phyloP scores from a whole-genome alignment of 2,329 filamentous ascomycete species.

The Fusarium camptoceras region DNA sequence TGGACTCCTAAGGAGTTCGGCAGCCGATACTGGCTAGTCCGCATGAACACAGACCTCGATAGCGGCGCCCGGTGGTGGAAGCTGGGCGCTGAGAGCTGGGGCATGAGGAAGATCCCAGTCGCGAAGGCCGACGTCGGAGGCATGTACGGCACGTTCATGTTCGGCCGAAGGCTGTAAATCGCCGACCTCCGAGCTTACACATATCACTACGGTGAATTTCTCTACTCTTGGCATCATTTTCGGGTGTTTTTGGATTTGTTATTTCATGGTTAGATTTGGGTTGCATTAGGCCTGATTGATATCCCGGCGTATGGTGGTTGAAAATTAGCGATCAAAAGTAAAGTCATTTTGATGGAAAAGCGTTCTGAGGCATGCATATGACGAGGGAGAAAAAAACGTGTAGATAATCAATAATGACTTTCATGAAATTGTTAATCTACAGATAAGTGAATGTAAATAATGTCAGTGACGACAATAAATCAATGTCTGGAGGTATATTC shows the following conservation, averaged over 20 bases:
- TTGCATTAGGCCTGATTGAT: slow-evolving; percentile 45
- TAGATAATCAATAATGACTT: slow-evolving; percentile 43
- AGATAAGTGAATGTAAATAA: not conserved
- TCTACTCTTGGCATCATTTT: slow-evolving; percentile 42
- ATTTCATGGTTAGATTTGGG: slow-evolving; percentile 22
- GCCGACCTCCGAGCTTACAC: slow-evolving; percentile 50
- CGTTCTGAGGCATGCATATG: slow-evolving; percentile 41
- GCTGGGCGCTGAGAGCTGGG: slow-evolving; percentile 86
- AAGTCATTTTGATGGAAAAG: slow-evolving; percentile 46
- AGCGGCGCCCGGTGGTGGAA: slow-evolving; percentile 77
- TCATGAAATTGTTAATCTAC: slow-evolving; percentile 14
- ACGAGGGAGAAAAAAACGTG: slow-evolving; percentile 38
- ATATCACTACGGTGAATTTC: slow-evolving; percentile 34
- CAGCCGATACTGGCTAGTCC: slow-evolving; percentile 74
- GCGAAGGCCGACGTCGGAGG: slow-evolving; percentile 91
- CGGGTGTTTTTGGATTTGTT: slow-evolving; percentile 21
- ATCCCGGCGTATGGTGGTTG: slow-evolving; percentile 44
- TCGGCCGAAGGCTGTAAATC: slow-evolving; percentile 67
- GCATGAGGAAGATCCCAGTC: slow-evolving; percentile 92
- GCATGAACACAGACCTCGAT: slow-evolving; percentile 57
- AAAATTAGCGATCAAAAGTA: slow-evolving; percentile 46
- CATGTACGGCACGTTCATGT: slow-evolving; percentile 84
- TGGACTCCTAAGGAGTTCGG: slow-evolving; percentile 80
- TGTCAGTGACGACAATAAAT: not conserved
- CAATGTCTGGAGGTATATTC: not conserved